These are phyloP conservation scores for Penicilliopsis zonata DNA, from an alignment of 495 filamentous ascomycete genomes.

Conservation along the genomic window DNA sequence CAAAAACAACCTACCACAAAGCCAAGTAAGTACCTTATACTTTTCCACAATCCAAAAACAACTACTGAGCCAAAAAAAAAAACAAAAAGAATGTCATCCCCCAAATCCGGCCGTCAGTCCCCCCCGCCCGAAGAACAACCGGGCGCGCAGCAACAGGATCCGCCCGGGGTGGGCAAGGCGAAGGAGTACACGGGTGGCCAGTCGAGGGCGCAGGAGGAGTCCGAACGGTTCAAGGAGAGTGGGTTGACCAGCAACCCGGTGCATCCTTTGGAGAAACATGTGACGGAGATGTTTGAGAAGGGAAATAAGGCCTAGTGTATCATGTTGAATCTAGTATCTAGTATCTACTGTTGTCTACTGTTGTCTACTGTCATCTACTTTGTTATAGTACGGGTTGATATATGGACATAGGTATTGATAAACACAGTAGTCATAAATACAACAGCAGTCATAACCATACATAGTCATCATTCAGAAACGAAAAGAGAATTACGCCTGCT, in stretches of 20 bases:
- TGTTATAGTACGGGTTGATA: no score
- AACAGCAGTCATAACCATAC: neutral
- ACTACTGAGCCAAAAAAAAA: neutral
- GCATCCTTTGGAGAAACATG: constrained; percentile 55
- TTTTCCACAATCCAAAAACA: neutral
- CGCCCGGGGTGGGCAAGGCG: constrained; percentile 41
- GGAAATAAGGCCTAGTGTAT: constrained; percentile 3
- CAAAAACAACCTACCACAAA: no score
- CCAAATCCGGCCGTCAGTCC: constrained; percentile 60
- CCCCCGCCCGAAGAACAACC: constrained; percentile 60
- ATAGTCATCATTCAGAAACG: constrained; percentile 3
- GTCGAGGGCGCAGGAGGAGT: constrained; percentile 24
- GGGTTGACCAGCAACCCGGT: constrained; percentile 51
- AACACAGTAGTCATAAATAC: no score
- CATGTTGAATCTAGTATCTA: constrained; percentile 2
- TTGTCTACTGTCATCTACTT: no score
- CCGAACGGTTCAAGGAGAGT: constrained; percentile 20
- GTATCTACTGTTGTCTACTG: no score
- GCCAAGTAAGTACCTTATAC: neutral
- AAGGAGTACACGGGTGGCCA: constrained; percentile 22
- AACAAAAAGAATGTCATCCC: constrained; percentile 20
- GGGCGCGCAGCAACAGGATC: constrained; percentile 48
- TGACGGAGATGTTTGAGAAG: constrained; percentile 52
- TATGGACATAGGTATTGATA: no score
- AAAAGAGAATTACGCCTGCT: constrained; percentile 14